phyloP scores from a whole-genome alignment of 2,329 filamentous ascomycete species.

The Colletotrichum orchidophilum region DNA sequence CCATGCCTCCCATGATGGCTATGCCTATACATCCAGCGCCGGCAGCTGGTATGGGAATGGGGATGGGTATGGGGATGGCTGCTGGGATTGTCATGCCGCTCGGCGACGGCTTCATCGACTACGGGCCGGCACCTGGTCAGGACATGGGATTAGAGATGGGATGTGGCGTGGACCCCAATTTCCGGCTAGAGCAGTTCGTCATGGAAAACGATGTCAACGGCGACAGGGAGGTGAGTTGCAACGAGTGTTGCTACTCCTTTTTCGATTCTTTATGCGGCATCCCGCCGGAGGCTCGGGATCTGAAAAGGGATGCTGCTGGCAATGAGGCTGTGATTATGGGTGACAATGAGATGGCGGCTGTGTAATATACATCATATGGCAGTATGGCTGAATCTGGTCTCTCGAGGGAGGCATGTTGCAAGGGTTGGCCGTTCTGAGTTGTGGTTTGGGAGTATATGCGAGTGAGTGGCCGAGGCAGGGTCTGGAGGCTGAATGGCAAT shows the following conservation, averaged over 20 bases:
- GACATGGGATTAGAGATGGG: conserved; percentile 15
- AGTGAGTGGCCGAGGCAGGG: no score
- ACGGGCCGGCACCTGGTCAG: conserved; percentile 20
- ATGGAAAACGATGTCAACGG: neutral
- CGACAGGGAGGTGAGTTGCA: conserved; percentile 2
- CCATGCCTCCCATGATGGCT: conserved; percentile 17
- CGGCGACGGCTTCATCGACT: conserved; percentile 28
- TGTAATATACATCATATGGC: neutral
- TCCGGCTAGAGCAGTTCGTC: conserved; percentile 5
- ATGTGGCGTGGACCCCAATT: conserved; percentile 7
- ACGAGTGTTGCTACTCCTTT: conserved; percentile 15
- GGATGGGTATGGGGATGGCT: neutral
- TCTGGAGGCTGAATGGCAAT: no score
- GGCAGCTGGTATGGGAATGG: conserved; percentile 5
- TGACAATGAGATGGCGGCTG: conserved; percentile 24
- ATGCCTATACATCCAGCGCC: conserved; percentile 13
- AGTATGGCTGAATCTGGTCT: neutral
- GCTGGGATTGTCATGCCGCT: neutral
- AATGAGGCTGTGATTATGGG: neutral
- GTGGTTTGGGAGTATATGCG: neutral
- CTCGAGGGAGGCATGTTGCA: neutral
- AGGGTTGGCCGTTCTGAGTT: neutral
- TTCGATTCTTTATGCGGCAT: conserved; percentile 20
- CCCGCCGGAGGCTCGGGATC: neutral
- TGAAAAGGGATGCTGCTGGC: neutral